A percentile compares a stretch with the other conserved stretches of the same genome.
Evolutionary conservation across 352 stramenopile species (phyloP).

Genomic region (Globisporangium paddicum): DNA sequence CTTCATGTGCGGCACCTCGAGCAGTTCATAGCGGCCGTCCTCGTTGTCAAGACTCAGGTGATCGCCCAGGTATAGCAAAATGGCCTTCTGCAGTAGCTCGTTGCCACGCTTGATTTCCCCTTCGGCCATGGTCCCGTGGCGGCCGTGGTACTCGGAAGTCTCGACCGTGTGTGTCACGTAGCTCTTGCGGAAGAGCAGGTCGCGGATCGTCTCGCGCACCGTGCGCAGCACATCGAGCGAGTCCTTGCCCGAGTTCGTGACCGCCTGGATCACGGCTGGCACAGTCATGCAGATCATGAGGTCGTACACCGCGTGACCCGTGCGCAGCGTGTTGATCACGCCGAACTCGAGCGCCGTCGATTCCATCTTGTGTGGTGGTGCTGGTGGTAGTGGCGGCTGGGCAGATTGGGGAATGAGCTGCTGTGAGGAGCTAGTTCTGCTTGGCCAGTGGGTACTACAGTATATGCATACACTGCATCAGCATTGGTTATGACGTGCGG

Average conservation of each 20-base stretch:
- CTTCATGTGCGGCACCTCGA: slow-evolving; percentile 28
- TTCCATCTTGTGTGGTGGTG: neutral
- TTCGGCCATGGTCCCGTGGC: slow-evolving; percentile 10
- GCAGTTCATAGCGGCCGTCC: slow-evolving; percentile 40
- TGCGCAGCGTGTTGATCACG: slow-evolving; percentile 51
- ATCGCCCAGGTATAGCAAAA: slow-evolving; percentile 39
- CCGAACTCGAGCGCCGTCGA: slow-evolving; percentile 39
- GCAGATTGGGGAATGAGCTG: slow-evolving; percentile 1
- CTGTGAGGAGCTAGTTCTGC: neutral
- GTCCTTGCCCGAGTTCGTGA: slow-evolving; percentile 18
- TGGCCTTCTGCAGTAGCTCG: slow-evolving; percentile 50
- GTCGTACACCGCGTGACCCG: slow-evolving; percentile 43
- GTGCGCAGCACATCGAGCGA: slow-evolving; percentile 6
- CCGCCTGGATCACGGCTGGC: slow-evolving; percentile 42
- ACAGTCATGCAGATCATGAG: slow-evolving; percentile 55
- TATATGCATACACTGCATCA: too few species aligned
- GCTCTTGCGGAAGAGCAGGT: slow-evolving; percentile 21
- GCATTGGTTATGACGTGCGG: too few species aligned
- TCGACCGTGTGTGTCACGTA: slow-evolving; percentile 31
- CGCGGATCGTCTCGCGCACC: slow-evolving; percentile 6
- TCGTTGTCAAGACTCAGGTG: slow-evolving; percentile 33
- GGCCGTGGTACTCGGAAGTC: slow-evolving; percentile 33
- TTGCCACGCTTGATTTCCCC: slow-evolving; percentile 20
- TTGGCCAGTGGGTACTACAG: too few species aligned
- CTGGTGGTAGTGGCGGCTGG: neutral